Evolutionary conservation across 352 stramenopile genomes (phyloP), one percentile per base, ranked within the genome.

Genomic region (Phytophthora agathidicida): DNA sequence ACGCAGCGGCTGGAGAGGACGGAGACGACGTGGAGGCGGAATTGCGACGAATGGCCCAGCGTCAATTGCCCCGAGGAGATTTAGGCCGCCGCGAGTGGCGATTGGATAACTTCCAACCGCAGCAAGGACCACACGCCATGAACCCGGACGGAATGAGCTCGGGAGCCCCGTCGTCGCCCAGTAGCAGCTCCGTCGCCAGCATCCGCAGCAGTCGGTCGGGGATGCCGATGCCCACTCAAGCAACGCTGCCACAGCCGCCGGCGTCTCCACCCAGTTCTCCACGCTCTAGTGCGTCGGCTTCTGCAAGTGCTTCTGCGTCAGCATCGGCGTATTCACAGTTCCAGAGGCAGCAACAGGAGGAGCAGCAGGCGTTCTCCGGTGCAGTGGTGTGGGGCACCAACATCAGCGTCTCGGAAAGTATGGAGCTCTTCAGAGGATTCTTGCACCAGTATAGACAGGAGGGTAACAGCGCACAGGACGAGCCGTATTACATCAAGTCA

Each of bases 311-410:
- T 22, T 59, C 75, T 9, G 48, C 41, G 7, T 76, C 67, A 3
- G 41, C 53, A 27, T 60, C 60, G 8, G 63, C 71, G 20, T 72
- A 60, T 17, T 72, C 57, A 16, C 57, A 65, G 36, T 46, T 72
- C 26, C 67, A 69, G 62, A 53, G 52, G 54, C 61, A 71, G 41
- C 65, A 75, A 37, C 61, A 75, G 42, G 56, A 79, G 41, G 85
- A 94, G 51, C 67, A 78, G 36, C 45, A 69, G 39, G 56, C 67
- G 5, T 84, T 91, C 14, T 83, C 73, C 0, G 85, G 91, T 8
- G 88, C 92, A 1, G 89, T 98, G 10, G 95, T 98, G 4, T 98
- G 90, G 88, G 94, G 94, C 33, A 98, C 95, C 7, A 96, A 96
- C 59, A 94, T 98, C 45, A 96, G 93, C 33, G 87, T 98, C 7